A percentile compares a stretch with the other conserved stretches of the same genome.
Evolutionary conservation across 2,329 filamentous ascomycete species (phyloP).

Genomic region (Daldinia eschscholtzii): DNA sequence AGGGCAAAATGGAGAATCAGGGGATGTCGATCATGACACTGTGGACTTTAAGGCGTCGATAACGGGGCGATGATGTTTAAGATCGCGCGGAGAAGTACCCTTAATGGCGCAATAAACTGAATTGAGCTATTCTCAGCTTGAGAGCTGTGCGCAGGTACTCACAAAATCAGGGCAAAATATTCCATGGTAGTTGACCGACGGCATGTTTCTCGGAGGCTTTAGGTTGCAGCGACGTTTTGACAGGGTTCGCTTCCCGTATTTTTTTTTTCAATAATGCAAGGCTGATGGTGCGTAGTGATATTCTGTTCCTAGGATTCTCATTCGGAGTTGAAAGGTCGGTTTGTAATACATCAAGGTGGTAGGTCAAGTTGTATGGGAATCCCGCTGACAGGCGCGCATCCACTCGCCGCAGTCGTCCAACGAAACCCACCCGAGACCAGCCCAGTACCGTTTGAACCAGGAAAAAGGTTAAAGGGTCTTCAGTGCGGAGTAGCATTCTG

Average conservation of each 20-base stretch:
- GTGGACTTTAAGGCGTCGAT: constrained; percentile 46
- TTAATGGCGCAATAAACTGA: constrained; percentile 28
- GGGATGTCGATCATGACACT: constrained; percentile 31
- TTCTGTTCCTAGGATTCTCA: constrained; percentile 25
- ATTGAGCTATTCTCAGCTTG: constrained; percentile 18
- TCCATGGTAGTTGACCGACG: constrained; percentile 5
- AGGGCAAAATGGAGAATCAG: constrained; percentile 27
- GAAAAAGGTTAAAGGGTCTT: constrained; percentile 25
- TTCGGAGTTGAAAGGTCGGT: constrained; percentile 33
- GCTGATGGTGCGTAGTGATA: constrained; percentile 25
- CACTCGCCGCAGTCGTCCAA: constrained; percentile 13
- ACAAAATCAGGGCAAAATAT: background rate
- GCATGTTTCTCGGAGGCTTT: constrained; percentile 5
- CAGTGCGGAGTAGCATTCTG: constrained; percentile 30
- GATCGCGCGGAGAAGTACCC: constrained; percentile 23
- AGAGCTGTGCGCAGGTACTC: background rate
- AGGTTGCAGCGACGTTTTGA: constrained; percentile 16
- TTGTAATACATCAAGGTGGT: background rate
- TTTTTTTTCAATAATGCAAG: constrained; percentile 27
- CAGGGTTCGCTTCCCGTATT: constrained; percentile 12
- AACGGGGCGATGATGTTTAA: constrained; percentile 33
- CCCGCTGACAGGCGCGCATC: background rate
- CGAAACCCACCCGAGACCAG: constrained; percentile 13
- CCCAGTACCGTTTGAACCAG: constrained; percentile 24
- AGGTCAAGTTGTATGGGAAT: constrained; percentile 2